phyloP scores from a whole-genome alignment of 257 asterid genomes.

The Cinchona pubescens region DNA sequence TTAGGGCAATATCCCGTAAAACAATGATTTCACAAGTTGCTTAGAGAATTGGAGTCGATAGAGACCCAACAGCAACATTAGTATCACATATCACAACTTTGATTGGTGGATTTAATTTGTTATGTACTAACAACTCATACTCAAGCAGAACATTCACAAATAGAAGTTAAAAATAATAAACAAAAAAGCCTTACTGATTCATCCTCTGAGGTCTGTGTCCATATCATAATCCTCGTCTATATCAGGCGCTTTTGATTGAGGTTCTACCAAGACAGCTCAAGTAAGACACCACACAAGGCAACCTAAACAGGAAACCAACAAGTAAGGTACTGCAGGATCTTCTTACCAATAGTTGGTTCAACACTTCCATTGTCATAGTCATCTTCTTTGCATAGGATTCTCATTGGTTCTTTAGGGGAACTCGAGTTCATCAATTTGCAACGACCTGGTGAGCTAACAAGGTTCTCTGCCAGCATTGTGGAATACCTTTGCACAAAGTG shows the following conservation, averaged over 20 bases:
- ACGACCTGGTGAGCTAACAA: constrained; percentile 57
- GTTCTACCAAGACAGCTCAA: constrained; percentile 50
- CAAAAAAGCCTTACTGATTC: constrained; percentile 60
- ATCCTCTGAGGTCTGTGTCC: constrained; percentile 58
- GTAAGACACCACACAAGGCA: constrained; percentile 26
- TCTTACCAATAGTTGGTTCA: constrained; percentile 54
- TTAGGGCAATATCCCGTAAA: background rate
- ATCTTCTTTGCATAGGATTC: constrained; percentile 34
- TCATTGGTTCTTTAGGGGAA: constrained; percentile 40
- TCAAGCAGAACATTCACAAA: background rate
- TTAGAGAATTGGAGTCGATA: no score
- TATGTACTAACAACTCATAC: background rate
- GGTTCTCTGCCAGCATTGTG: constrained; percentile 98
- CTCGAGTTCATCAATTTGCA: constrained; percentile 37
- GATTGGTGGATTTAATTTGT: no score
- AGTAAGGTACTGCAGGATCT: constrained; percentile 6
- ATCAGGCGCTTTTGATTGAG: constrained; percentile 61
- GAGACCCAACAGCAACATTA: background rate
- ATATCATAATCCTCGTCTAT: constrained; percentile 70
- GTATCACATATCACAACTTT: no score
- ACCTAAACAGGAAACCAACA: constrained; percentile 19
- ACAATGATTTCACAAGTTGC: background rate
- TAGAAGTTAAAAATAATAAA: background rate
- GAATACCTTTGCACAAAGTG: constrained; percentile 73
- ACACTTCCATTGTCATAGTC: constrained; percentile 35